Base-by-base conservation (phyloP, 331 rosid species). In the Saraca asoca region DNA sequence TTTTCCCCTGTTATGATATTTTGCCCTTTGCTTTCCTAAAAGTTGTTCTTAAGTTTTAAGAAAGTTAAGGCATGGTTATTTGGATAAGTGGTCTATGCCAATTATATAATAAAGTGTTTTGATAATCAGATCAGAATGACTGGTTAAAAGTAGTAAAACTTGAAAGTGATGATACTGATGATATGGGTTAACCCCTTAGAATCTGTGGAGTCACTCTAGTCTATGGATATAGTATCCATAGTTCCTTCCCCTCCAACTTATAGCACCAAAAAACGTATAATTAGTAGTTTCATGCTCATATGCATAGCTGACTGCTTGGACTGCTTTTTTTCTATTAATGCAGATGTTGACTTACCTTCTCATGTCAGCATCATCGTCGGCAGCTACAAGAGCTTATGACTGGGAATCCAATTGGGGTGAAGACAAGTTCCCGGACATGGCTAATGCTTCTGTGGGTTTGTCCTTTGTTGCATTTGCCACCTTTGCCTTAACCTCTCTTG, bases 381-480 rank as follows among this genome's bases (percentile, higher is more conserved):
- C 98, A 12, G 93, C 95, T 6, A 89, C 92, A 19, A 75, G 95
- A 74, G 80, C 91, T 12, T 83, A 83, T 66, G 94, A 89, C 46
- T 92, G 98, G 96, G 81, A 79, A 55, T 80, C 85, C 41, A 87
- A 92, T 54, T 89, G 96, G 96, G 98, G 98, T 7, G 44, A 58
- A 55, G 96, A 89, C 77, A 84, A 77, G 81, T 92, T 92, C 69
- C 91, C 96, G 0, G 78, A 75, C n/a, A 82, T 89, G 91, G 98
- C 90, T 2, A 75, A 65, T 46, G 85, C 82, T 5, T 82, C 96
- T 0, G 88, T 87, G 63, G 95, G 75, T 46, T 70, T 89, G 67
- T 89, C 98, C 63, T 85, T 87, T 38, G 80, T 78, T 69, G 96
- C 96, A 38, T 92, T 87, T 71, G 70, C 76, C 45, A 80, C 85